phyloP scores from a whole-genome alignment of 768 basidiomycete genomes.

The Gymnopilus dilepis region DNA sequence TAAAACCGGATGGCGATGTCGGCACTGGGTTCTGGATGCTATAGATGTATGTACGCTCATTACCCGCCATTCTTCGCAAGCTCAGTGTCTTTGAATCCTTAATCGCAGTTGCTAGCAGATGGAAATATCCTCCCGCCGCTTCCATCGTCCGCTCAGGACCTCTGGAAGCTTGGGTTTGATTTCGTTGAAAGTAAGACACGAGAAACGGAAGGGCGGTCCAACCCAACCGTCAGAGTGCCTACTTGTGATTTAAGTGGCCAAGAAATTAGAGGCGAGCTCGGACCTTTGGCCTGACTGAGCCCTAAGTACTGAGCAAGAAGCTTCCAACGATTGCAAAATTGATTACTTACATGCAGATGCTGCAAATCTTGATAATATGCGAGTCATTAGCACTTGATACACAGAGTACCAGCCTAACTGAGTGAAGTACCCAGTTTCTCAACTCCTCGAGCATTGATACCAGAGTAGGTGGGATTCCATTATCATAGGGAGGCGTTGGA shows the following conservation, averaged over 20 bases:
- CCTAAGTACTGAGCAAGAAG: no score
- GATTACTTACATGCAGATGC: no score
- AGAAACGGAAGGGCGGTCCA: neutral
- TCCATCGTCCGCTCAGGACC: neutral
- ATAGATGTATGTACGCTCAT: neutral
- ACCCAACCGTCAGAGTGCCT: neutral
- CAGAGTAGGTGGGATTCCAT: no score
- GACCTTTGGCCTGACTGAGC: neutral
- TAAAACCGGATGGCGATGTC: constrained; percentile 1
- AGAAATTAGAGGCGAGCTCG: constrained; percentile 2
- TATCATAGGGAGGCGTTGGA: no score
- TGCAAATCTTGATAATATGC: no score
- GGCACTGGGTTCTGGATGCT: constrained; percentile 4
- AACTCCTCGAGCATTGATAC: no score
- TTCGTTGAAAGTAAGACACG: constrained; percentile 5
- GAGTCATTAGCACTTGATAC: no score
- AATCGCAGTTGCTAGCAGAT: constrained; percentile 4
- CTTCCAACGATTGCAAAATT: no score
- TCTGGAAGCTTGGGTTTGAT: neutral
- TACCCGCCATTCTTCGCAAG: neutral
- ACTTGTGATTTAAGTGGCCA: constrained; percentile 6
- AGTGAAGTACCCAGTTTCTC: no score
- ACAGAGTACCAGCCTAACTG: no score
- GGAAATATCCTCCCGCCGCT: neutral
- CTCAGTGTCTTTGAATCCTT: neutral